Percentiles rank a stretch among this genome's conserved stretches.
Conservation (phyloP, 2,329 filamentous ascomycete species). For the Celoporthe dispersa region DNA sequence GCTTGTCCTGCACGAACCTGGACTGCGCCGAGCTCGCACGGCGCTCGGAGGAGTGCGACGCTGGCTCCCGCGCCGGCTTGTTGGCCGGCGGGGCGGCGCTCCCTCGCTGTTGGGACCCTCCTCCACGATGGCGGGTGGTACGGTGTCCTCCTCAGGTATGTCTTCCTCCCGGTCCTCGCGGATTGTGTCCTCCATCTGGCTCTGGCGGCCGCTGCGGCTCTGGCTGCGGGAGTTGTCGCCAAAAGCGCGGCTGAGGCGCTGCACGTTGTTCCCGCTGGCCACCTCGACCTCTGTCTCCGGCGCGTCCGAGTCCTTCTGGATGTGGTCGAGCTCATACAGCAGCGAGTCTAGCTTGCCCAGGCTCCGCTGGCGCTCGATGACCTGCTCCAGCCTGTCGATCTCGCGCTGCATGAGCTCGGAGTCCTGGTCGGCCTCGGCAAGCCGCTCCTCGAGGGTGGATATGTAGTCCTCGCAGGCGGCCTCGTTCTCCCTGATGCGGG, state of each 20-base stretch:
- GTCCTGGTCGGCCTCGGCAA: constrained; percentile 95
- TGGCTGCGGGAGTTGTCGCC: constrained; percentile 59
- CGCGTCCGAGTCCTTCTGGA: constrained; percentile 63
- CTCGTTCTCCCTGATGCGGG: constrained; percentile 87
- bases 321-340: constrained; percentile 84
- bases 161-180: constrained; percentile 56
- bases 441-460: constrained; percentile 89
- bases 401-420: constrained; percentile 96
- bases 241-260: constrained; percentile 46
- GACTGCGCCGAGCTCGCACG: constrained; percentile 76
- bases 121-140: constrained; percentile 32
- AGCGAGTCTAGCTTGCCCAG: constrained; percentile 93
- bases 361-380: constrained; percentile 92
- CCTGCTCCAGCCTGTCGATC: constrained; percentile 90
- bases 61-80: constrained; percentile 31
- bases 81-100: constrained; percentile 40
- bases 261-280: constrained; percentile 48
- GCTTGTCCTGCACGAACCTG: constrained; percentile 87
- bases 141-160: constrained; percentile 29
- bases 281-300: constrained; percentile 43
- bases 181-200: constrained; percentile 59
- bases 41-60: constrained; percentile 43
- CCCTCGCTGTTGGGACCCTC: constrained; percentile 40
- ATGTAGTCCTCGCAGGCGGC: constrained; percentile 94
- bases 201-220: constrained; percentile 58